A percentile compares a stretch with the other conserved stretches of the same genome.
These are phyloP conservation scores for Hydrangea macrophylla DNA, from an alignment of 148 eudicot species.

Conservation along the genomic window DNA sequence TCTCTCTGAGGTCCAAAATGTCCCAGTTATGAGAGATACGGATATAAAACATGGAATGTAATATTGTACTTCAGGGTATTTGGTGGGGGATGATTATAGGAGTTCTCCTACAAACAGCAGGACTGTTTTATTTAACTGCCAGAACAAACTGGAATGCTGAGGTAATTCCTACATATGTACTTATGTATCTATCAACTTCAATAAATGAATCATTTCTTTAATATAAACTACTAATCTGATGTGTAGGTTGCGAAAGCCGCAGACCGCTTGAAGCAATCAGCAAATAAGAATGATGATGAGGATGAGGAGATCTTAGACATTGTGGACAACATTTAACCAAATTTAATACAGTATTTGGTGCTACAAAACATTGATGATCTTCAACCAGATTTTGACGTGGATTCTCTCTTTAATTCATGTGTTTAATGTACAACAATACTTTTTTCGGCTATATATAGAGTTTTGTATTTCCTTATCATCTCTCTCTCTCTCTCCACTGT, in stretches of 20 bases:
- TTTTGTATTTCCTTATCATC: too few species aligned
- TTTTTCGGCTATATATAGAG: too few species aligned
- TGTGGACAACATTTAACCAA: conserved; percentile 16
- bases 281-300: too few species aligned
- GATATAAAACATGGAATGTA: background rate
- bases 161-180: conserved; percentile 30
- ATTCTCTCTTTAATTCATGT: too few species aligned
- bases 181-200: background rate
- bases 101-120: conserved; percentile 34
- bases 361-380: too few species aligned
- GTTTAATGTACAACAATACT: too few species aligned
- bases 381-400: too few species aligned
- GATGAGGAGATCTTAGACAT: conserved; percentile 36
- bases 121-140: conserved; percentile 34
- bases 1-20: conserved; percentile 1
- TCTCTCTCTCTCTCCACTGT: too few species aligned
- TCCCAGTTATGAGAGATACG: too few species aligned
- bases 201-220: too few species aligned
- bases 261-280: conserved; percentile 40
- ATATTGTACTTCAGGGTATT: conserved; percentile 34
- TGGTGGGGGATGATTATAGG: conserved; percentile 58
- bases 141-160: conserved; percentile 44
- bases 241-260: conserved; percentile 49
- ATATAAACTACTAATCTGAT: background rate
- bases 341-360: too few species aligned